Conservation (phyloP, 2,329 filamentous ascomycete genomes). For the Ophiostoma tasmaniense region DNA sequence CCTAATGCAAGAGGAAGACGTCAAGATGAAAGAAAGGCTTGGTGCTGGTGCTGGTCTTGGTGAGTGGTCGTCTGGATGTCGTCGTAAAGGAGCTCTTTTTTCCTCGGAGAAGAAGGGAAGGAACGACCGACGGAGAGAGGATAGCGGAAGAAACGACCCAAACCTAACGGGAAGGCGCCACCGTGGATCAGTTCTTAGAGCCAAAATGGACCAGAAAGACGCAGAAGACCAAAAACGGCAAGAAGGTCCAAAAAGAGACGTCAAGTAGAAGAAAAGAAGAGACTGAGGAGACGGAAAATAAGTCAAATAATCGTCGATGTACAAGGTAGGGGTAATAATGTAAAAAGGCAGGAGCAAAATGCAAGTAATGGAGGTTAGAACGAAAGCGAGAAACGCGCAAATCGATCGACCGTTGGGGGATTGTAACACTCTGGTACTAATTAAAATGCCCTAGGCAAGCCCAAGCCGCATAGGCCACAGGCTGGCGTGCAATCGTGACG, state of each 20-base stretch:
- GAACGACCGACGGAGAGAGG: not conserved
- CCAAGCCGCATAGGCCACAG: not conserved
- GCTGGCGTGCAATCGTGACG: not conserved
- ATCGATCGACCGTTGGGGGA: not conserved
- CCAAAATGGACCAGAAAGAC: not conserved
- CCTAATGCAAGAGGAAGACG: not conserved
- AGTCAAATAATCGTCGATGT: too few relatives aligned
- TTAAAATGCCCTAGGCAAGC: not conserved
- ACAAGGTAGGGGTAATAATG: not conserved
- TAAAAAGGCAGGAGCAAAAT: not conserved
- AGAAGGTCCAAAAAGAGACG: not conserved
- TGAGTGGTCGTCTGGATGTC: too few relatives aligned
- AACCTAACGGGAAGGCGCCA: not conserved
- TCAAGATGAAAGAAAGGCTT: not conserved
- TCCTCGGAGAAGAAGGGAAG: not conserved
- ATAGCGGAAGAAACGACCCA: not conserved
- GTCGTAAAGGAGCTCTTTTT: not conserved
- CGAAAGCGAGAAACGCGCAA: not conserved
- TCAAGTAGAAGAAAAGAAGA: not conserved
- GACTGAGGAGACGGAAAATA: not conserved
- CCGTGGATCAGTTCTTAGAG: not conserved
- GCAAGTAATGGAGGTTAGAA: not conserved
- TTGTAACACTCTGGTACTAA: not conserved
- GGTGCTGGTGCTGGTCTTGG: not conserved
- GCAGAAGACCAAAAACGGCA: not conserved